A percentile compares a stretch with the other conserved stretches of the same genome.
These are phyloP conservation scores for Panus rudis DNA, from an alignment of 768 basidiomycete genomes.

Conservation along the genomic window DNA sequence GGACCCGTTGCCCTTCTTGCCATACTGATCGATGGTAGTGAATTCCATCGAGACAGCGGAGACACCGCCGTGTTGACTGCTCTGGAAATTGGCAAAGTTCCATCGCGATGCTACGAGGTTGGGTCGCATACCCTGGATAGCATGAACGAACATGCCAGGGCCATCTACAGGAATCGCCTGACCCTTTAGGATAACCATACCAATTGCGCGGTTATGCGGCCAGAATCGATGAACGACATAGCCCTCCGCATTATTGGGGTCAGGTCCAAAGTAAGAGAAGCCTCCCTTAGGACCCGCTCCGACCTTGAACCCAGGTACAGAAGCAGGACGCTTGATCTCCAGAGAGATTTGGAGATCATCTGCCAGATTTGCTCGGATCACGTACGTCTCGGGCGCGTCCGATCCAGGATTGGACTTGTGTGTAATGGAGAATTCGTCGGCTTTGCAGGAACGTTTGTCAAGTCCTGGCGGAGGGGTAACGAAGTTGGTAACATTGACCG, in stretches of 20 bases:
- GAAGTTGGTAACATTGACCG: conserved; percentile 79
- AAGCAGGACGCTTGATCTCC: conserved; percentile 59
- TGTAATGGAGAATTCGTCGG: conserved; percentile 79
- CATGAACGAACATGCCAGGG: conserved; percentile 84
- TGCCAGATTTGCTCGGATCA: conserved; percentile 71
- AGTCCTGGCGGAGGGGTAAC: conserved; percentile 63
- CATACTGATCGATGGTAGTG: conserved; percentile 73
- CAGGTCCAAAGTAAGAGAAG: conserved; percentile 78
- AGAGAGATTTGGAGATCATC: conserved; percentile 77
- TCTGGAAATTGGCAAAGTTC: conserved; percentile 95
- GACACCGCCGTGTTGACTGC: conserved; percentile 60
- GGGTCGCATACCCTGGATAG: conserved; percentile 97
- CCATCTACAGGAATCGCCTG: conserved; percentile 50
- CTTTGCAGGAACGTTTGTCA: conserved; percentile 83
- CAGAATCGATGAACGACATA: conserved; percentile 91
- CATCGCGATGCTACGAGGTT: conserved; percentile 88
- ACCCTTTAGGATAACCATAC: conserved; percentile 63
- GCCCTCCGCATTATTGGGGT: conserved; percentile 63
- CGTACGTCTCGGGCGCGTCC: conserved; percentile 71
- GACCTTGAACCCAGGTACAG: conserved; percentile 84
- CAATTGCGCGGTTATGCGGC: conserved; percentile 60
- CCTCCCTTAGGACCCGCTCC: conserved; percentile 87
- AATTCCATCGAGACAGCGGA: conserved; percentile 96
- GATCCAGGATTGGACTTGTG: conserved; percentile 47
- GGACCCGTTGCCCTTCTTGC: conserved; percentile 70